These are phyloP conservation scores for Coffea canephora DNA, from an alignment of 257 asterid species.

Conservation along the genomic window DNA sequence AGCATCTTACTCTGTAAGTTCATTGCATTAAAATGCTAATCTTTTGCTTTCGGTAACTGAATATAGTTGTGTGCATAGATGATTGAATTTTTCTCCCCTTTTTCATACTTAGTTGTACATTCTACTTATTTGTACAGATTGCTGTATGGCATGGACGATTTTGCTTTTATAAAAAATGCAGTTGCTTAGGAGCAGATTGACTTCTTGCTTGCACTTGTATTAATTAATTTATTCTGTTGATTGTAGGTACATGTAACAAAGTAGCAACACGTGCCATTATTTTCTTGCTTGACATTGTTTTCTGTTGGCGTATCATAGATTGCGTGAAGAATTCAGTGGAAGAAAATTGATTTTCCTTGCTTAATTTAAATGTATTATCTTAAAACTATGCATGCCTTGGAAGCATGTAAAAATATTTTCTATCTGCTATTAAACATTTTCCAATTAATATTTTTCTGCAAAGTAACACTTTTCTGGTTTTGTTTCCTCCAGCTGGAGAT, in stretches of 20 bases:
- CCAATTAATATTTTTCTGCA: not conserved
- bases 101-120: not conserved
- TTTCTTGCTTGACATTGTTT: not conserved
- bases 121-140: not conserved
- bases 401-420: too few relatives aligned
- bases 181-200: not conserved
- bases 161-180: too few relatives aligned
- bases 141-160: not conserved
- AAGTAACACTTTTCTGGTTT: not conserved
- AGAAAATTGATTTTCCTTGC: not conserved
- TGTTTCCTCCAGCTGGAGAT: not conserved
- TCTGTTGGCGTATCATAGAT: not conserved
- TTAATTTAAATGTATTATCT: too few relatives aligned
- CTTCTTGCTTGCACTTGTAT: not conserved
- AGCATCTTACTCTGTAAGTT: slow-evolving; percentile 93
- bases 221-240: not conserved
- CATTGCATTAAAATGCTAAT: not conserved
- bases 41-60: not conserved
- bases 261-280: not conserved
- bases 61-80: not conserved
- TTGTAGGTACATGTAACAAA: not conserved
- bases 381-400: too few relatives aligned
- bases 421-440: too few relatives aligned
- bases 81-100: too few relatives aligned
- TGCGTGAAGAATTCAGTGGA: not conserved